These are phyloP conservation scores for Torulaspora microellipsoides DNA, from an alignment of 805 yeast species.

Conservation along the genomic window DNA sequence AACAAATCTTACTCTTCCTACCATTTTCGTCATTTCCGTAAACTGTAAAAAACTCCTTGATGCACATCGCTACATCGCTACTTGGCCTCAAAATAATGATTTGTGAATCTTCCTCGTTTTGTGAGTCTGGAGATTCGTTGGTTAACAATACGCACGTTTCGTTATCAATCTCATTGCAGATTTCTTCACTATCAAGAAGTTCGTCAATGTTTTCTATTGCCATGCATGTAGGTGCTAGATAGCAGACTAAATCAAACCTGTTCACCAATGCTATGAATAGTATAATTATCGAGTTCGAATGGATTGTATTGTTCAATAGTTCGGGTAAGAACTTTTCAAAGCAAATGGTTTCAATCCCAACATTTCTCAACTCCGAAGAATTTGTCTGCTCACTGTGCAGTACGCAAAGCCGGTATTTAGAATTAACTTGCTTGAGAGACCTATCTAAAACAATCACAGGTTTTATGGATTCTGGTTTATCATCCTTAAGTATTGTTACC, in stretches of 20 bases:
- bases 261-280: slow-evolving; percentile 23
- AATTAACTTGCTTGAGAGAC: slow-evolving; percentile 21
- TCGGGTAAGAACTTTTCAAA: slow-evolving; percentile 7
- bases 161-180: slow-evolving; percentile 32
- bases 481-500: slow-evolving; percentile 28
- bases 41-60: slow-evolving; percentile 32
- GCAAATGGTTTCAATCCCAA: slow-evolving; percentile 14
- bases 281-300: slow-evolving; percentile 12
- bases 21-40: slow-evolving; percentile 22
- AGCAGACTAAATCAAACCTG: slow-evolving; percentile 29
- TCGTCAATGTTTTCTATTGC: slow-evolving; percentile 31
- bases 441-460: slow-evolving; percentile 25
- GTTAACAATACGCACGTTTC: slow-evolving; percentile 34
- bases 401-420: slow-evolving; percentile 26
- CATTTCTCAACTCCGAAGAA: slow-evolving; percentile 12
- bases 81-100: slow-evolving; percentile 29
- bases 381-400: slow-evolving; percentile 19
- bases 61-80: slow-evolving; percentile 30
- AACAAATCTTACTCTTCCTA: slow-evolving; percentile 14
- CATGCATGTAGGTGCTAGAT: slow-evolving; percentile 30
- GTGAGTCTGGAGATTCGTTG: slow-evolving; percentile 13
- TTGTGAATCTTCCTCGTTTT: slow-evolving; percentile 12
- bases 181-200: slow-evolving; percentile 23
- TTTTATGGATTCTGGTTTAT: slow-evolving; percentile 20
- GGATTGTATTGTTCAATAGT: neutral